These are phyloP conservation scores for Neltuma alba DNA, from an alignment of 306 rosid species.

Conservation along the genomic window DNA sequence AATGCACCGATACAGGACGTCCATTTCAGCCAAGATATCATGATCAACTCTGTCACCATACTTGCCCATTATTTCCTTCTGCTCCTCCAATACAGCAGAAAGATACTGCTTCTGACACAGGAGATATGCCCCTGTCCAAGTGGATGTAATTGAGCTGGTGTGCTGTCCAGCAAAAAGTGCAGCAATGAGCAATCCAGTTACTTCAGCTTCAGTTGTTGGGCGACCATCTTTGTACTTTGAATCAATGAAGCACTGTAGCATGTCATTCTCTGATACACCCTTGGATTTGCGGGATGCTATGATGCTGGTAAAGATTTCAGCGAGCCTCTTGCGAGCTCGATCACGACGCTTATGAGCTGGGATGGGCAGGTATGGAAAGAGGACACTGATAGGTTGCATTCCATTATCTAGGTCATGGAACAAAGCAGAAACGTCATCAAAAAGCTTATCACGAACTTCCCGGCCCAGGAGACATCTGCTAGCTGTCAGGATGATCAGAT, in stretches of 20 bases:
- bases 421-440: constrained; percentile 89
- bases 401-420: constrained; percentile 96
- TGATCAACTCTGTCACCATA: constrained; percentile 85
- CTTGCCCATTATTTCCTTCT: constrained; percentile 64
- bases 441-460: constrained; percentile 95
- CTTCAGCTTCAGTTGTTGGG: constrained; percentile 83
- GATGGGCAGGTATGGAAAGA: constrained; percentile 89
- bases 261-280: constrained; percentile 73
- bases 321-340: constrained; percentile 77
- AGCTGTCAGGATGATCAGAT: constrained; percentile 89
- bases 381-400: constrained; percentile 86
- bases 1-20: constrained; percentile 74
- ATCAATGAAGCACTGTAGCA: constrained; percentile 93
- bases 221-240: constrained; percentile 95
- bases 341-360: constrained; percentile 95
- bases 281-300: constrained; percentile 68
- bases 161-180: constrained; percentile 93
- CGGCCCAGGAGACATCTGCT: constrained; percentile 94
- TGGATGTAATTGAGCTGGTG: constrained; percentile 94
- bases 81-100: constrained; percentile 78
- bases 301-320: constrained; percentile 72
- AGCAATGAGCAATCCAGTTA: constrained; percentile 91
- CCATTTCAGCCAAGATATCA: constrained; percentile 96
- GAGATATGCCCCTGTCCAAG: constrained; percentile 97
- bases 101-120: constrained; percentile 66